phyloP scores from a whole-genome alignment of 148 eudicot species.

The Vaccinium macrocarpon region DNA sequence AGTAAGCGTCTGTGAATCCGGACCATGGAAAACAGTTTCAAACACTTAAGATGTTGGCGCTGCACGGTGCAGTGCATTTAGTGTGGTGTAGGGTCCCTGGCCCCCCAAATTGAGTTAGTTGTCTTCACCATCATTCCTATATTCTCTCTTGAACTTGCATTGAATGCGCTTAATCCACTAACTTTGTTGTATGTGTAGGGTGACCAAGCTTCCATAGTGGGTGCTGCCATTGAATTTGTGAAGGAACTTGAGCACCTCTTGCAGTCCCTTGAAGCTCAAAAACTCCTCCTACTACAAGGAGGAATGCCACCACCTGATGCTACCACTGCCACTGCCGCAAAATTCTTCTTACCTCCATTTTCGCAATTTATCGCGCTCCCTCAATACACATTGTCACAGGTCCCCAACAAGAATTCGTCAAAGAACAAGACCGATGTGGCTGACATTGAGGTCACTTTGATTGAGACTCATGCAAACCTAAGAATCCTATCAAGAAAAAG shows the following conservation, averaged over 20 bases:
- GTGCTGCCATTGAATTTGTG: conserved; percentile 85
- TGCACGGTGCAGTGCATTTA: no score
- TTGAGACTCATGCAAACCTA: conserved; percentile 78
- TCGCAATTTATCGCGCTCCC: conserved; percentile 54
- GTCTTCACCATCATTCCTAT: background rate
- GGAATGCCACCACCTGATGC: conserved; percentile 8
- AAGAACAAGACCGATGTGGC: conserved; percentile 48
- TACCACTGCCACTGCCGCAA: conserved; percentile 11
- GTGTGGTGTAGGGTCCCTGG: no score
- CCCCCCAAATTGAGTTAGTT: background rate
- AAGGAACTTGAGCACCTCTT: conserved; percentile 78
- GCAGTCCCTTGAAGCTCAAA: conserved; percentile 75
- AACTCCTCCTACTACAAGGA: conserved; percentile 28
- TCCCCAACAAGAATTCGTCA: conserved; percentile 38
- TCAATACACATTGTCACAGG: conserved; percentile 44
- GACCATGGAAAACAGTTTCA: no score
- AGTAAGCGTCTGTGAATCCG: no score
- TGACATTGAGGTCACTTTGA: conserved; percentile 75
- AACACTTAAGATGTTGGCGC: no score
- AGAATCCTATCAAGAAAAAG: conserved; percentile 44
- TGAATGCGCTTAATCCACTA: background rate
- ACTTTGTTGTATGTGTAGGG: conserved; percentile 43
- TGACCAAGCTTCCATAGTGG: conserved; percentile 96
- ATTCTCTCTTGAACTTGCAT: background rate
- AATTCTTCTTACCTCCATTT: conserved; percentile 26